These are phyloP conservation scores for Trichoderma virens DNA, from an alignment of 495 filamentous ascomycete species.

Conservation along the genomic window DNA sequence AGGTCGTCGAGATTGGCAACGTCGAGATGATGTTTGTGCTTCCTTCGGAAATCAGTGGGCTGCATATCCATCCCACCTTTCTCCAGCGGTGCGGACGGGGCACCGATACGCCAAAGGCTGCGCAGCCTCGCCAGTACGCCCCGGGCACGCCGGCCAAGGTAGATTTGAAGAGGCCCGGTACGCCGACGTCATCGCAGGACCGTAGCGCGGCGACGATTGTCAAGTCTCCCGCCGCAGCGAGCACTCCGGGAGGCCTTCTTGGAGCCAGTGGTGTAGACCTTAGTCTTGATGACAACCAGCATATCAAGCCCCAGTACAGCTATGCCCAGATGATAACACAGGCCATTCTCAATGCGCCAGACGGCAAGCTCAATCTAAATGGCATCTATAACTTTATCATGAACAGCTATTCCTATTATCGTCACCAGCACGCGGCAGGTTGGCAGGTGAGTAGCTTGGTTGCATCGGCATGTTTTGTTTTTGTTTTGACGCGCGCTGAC, in stretches of 20 bases:
- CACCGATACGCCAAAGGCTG: constrained; percentile 21
- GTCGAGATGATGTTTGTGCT: constrained; percentile 98
- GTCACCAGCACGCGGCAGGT: constrained; percentile 61
- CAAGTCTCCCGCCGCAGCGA: constrained; percentile 30
- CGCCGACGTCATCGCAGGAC: constrained; percentile 46
- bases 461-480: not conserved
- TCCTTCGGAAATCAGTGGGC: constrained; percentile 51
- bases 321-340: constrained; percentile 97
- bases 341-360: constrained; percentile 75
- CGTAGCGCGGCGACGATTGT: constrained; percentile 25
- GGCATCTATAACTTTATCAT: constrained; percentile 91
- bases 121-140: constrained; percentile 23
- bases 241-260: constrained; percentile 34
- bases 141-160: constrained; percentile 58
- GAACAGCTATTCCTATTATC: constrained; percentile 82
- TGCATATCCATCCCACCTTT: constrained; percentile 48
- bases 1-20: constrained; percentile 82
- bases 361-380: constrained; percentile 78
- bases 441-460: constrained; percentile 65
- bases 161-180: constrained; percentile 60
- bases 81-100: constrained; percentile 43
- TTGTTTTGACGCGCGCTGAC: constrained; percentile 16
- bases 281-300: constrained; percentile 68
- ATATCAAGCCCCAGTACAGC: constrained; percentile 90
- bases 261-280: constrained; percentile 63